Percentiles rank a stretch among this genome's conserved stretches.
phyloP scores from a whole-genome alignment of 2,329 filamentous ascomycete species.

The Elsinoe fawcettii region DNA sequence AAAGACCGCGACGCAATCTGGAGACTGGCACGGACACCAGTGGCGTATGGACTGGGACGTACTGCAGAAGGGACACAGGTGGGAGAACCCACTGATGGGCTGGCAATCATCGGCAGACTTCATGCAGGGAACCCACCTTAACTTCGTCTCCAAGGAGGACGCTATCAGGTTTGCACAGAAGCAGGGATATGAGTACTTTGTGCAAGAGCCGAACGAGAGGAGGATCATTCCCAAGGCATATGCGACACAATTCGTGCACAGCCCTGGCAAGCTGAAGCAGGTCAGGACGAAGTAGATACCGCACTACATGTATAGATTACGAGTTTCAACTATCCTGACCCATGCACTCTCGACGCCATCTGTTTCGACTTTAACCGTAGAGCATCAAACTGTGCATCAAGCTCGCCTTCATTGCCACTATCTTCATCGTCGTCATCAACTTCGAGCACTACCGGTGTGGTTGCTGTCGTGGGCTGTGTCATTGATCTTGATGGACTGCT shows the following conservation, averaged over 20 bases:
- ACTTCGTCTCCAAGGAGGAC: conserved; percentile 89
- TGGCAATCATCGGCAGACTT: conserved; percentile 94
- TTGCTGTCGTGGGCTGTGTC: not conserved
- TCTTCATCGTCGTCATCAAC: conserved; percentile 10
- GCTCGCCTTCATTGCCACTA: conserved; percentile 4
- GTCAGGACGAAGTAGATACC: conserved; percentile 66
- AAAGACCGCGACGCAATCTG: conserved; percentile 95
- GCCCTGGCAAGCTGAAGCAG: conserved; percentile 74
- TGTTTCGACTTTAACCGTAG: conserved; percentile 7
- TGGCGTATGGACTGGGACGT: conserved; percentile 99
- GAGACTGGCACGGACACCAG: conserved; percentile 70
- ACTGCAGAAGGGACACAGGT: conserved; percentile 82
- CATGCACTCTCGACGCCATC: conserved; percentile 4
- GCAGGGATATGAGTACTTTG: conserved; percentile 98
- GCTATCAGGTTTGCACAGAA: conserved; percentile 94
- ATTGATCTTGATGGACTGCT: not conserved
- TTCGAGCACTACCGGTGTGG: not conserved
- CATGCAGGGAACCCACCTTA: conserved; percentile 88
- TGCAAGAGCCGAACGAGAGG: conserved; percentile 89
- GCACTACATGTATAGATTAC: conserved; percentile 4
- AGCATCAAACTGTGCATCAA: conserved; percentile 4
- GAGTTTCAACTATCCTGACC: not conserved
- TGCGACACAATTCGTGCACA: conserved; percentile 91
- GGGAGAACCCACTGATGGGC: conserved; percentile 97
- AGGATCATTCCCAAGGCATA: conserved; percentile 87